A percentile compares a stretch with the other conserved stretches of the same genome.
These are phyloP conservation scores for Tricholoma terreum DNA, from an alignment of 768 basidiomycete species.

Conservation along the genomic window DNA sequence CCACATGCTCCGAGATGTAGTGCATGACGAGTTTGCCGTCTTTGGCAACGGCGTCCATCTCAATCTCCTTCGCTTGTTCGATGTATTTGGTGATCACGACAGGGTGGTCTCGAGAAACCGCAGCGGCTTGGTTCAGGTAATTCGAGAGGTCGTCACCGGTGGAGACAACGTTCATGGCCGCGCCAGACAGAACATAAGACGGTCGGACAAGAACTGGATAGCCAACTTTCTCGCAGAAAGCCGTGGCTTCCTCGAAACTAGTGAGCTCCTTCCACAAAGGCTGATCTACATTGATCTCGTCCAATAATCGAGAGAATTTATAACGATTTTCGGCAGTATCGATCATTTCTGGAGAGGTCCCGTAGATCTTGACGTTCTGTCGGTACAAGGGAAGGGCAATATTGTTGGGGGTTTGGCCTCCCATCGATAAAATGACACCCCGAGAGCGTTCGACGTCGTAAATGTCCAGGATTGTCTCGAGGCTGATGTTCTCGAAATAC, in stretches of 20 bases:
- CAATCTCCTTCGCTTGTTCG: conserved; percentile 99
- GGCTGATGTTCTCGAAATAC: conserved; percentile 97
- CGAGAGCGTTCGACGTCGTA: conserved; percentile 88
- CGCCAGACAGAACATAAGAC: conserved; percentile 98
- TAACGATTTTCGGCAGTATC: conserved; percentile 98
- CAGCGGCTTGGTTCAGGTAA: conserved; percentile 93
- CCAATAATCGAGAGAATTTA: conserved; percentile 98
- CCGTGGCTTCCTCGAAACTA: conserved; percentile 79
- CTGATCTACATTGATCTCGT: conserved; percentile 98
- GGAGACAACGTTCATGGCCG: conserved; percentile 99
- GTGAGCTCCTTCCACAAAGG: conserved; percentile 97
- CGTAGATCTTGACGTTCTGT: conserved; percentile 97
- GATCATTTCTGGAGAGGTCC: conserved; percentile 99
- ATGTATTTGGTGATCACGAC: conserved; percentile 99
- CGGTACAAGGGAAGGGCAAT: conserved; percentile 94
- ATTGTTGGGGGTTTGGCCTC: conserved; percentile 98
- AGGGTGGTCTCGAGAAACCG: conserved; percentile 93
- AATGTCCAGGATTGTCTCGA: conserved; percentile 96
- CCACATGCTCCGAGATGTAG: conserved; percentile 98
- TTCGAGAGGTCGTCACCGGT: conserved; percentile 86
- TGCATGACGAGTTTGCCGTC: conserved; percentile 99
- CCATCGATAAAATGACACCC: conserved; percentile 96
- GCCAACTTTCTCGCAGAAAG: conserved; percentile 90
- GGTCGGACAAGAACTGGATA: conserved; percentile 97
- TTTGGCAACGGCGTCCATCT: conserved; percentile 98